Conservation (phyloP, 129 eudicot genomes). For the Chrysanthemum makinoi region DNA sequence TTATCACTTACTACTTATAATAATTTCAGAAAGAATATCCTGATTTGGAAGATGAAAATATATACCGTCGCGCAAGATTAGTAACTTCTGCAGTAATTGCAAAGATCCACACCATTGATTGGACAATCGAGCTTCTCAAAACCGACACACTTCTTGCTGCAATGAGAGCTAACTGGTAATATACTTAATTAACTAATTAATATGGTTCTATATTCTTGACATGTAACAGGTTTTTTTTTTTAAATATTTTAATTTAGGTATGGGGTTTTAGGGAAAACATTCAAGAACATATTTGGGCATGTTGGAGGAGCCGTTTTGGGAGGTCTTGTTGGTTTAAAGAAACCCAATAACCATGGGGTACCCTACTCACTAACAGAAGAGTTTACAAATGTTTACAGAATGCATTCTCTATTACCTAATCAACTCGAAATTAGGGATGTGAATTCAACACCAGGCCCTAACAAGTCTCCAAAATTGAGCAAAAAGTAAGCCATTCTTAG, state of each 20-base stretch:
- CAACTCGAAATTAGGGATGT: slow-evolving; percentile 39
- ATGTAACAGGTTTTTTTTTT: no score
- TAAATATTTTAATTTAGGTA: slow-evolving; percentile 28
- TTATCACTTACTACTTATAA: neutral
- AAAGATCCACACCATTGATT: slow-evolving; percentile 62
- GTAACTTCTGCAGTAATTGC: slow-evolving; percentile 61
- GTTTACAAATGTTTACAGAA: slow-evolving; percentile 47
- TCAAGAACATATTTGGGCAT: slow-evolving; percentile 50
- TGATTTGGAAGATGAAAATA: slow-evolving; percentile 36
- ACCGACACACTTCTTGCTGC: slow-evolving; percentile 47
- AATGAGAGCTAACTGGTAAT: slow-evolving; percentile 52
- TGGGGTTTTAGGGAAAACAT: slow-evolving; percentile 49
- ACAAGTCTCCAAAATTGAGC: slow-evolving; percentile 42
- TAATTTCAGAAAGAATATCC: slow-evolving; percentile 36
- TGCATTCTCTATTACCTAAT: slow-evolving; percentile 58
- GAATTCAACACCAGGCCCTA: slow-evolving; percentile 36
- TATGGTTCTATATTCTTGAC: neutral
- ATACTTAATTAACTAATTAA: neutral
- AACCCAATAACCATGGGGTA: slow-evolving; percentile 48
- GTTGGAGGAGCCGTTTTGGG: slow-evolving; percentile 37
- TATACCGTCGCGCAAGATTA: slow-evolving; percentile 49
- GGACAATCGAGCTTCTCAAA: slow-evolving; percentile 60
- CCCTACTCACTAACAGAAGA: slow-evolving; percentile 58
- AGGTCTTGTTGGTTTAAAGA: slow-evolving; percentile 46
- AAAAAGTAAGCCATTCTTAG: slow-evolving; percentile 31